These are phyloP conservation scores for Ophiostoma sp. DNA, from an alignment of 2,329 filamentous ascomycete species.

Conservation along the genomic window DNA sequence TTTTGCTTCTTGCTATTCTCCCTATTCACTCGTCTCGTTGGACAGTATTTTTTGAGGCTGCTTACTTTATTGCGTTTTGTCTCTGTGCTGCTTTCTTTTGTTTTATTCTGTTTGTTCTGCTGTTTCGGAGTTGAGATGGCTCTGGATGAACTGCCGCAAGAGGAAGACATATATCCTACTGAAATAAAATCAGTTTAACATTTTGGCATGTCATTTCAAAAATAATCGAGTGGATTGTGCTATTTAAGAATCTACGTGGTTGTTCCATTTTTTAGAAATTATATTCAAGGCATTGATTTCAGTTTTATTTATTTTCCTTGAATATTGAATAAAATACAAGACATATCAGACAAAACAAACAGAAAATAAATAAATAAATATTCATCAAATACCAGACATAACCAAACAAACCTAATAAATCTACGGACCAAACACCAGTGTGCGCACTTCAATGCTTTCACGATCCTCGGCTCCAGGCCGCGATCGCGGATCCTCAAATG, in stretches of 20 bases:
- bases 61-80: neutral
- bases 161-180: constrained; percentile 3
- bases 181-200: constrained; percentile 3
- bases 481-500: constrained; percentile 72
- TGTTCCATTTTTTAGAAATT: no score
- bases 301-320: neutral
- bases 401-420: neutral
- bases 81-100: neutral
- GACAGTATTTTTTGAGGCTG: neutral
- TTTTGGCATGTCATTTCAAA: neutral
- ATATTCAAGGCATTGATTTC: neutral
- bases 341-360: neutral
- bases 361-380: neutral
- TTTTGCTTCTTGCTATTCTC: neutral
- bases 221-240: no score
- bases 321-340: neutral
- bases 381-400: neutral
- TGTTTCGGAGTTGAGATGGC: constrained; percentile 2
- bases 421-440: constrained; percentile 70
- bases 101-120: neutral
- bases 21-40: constrained; percentile 7
- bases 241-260: no score
- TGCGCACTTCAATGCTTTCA: constrained; percentile 86
- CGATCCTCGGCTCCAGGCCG: constrained; percentile 63
- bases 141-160: neutral